Evolutionary conservation across 495 filamentous ascomycete species (phyloP), one percentile per base, ranked within the genome.

Genomic region (Penicillium samsonianum): DNA sequence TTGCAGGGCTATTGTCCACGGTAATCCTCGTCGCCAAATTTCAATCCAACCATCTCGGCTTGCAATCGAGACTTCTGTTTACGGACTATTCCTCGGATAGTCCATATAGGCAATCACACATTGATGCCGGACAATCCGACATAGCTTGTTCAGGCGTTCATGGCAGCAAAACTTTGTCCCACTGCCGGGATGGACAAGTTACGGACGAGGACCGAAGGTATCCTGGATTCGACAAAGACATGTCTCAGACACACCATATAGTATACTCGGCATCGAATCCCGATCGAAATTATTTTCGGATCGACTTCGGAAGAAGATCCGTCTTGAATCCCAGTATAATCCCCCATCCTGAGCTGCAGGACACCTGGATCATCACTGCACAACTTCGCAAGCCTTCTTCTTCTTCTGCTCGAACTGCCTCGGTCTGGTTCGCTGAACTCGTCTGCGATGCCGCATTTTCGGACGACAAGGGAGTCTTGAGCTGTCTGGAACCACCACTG

Each of bases 251-350:
- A 25, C 64, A 71, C 42, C 58, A 60, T 1, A 65, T 74, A 43
- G 56, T 84, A 17, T 74, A 67, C 58, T 82, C 80, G 0, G 30
- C 64, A 25, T 79, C 76, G 7, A 78, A 70, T 20, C 14, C 61
- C 1, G 67, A 80, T 54, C 57, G 57, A 31, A 69, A 62, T 30
- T 80, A 68, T 63, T 82, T 79, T 56, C 50, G 48, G 35, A 71
- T 83, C 65, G 61, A 68, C 9, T 79, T 81, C 60, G 76, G 62
- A 46, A 53, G 59, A 30, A 43, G 61, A 5, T 40, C 51, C 10
- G 68, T 68, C 51, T 73, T 77, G 37, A 83, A 83, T 52, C 80
- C 82, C 33, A 83, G 79, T 63, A 78, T 83, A 55, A 70, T 83
- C 42, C 80, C 82, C 4, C 81, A 82, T 53, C 80, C 76, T 2